A percentile compares a stretch with the other conserved stretches of the same genome.
These are phyloP conservation scores for Platismatia glauca DNA, from an alignment of 495 filamentous ascomycete genomes.

Conservation along the genomic window DNA sequence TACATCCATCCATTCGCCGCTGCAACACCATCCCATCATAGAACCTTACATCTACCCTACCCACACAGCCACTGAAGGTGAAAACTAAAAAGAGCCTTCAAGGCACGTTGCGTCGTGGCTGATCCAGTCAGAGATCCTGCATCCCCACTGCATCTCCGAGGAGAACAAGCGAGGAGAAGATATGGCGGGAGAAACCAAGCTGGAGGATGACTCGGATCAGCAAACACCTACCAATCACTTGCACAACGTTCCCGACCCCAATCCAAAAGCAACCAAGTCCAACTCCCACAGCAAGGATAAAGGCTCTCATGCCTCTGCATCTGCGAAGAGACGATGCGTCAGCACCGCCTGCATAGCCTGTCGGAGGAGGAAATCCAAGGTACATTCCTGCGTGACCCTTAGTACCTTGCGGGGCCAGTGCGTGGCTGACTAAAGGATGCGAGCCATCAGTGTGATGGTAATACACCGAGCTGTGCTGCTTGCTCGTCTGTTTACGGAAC, in stretches of 20 bases:
- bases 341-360: conserved; percentile 92
- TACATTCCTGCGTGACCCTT: conserved; percentile 23
- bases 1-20: conserved; percentile 1
- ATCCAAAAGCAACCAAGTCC: conserved; percentile 10
- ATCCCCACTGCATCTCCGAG: conserved; percentile 9
- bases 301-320: conserved; percentile 27
- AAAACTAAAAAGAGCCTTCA: background rate
- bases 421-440: conserved; percentile 6
- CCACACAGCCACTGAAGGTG: too few species aligned
- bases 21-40: background rate
- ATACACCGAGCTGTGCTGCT: conserved; percentile 83
- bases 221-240: background rate
- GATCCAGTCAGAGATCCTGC: background rate
- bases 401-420: background rate
- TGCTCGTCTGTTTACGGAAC: conserved; percentile 95
- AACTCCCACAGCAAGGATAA: conserved; percentile 22
- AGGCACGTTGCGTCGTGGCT: background rate
- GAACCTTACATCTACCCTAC: too few species aligned
- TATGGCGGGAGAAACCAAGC: conserved; percentile 10
- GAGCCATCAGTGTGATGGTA: conserved; percentile 71
- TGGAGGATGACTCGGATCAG: conserved; percentile 9
- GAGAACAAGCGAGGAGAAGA: background rate
- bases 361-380: conserved; percentile 81
- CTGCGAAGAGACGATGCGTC: conserved; percentile 72
- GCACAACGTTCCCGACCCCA: background rate